These are phyloP conservation scores for Warburgia ugandensis DNA, from an alignment of 164 flowering plant species.

Conservation along the genomic window DNA sequence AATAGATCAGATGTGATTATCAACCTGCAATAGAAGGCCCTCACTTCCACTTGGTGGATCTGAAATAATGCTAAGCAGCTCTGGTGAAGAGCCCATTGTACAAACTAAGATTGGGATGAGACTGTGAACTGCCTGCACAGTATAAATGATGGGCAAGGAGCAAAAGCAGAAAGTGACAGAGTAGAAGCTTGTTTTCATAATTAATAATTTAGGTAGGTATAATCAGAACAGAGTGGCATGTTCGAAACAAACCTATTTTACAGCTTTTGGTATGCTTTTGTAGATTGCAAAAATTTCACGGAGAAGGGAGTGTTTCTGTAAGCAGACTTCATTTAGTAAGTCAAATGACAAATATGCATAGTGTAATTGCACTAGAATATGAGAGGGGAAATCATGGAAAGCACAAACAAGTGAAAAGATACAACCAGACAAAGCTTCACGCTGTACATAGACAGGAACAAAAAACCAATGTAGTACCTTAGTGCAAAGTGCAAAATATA, in stretches of 20 bases:
- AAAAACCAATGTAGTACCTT: constrained; percentile 65
- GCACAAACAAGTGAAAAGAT: no score
- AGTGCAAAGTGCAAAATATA: constrained; percentile 93
- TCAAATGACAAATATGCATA: neutral
- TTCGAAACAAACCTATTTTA: constrained; percentile 53
- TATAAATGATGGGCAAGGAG: constrained; percentile 2
- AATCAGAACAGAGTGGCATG: no score
- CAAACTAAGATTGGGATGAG: constrained; percentile 89
- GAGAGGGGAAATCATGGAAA: no score
- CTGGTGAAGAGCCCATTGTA: constrained; percentile 78
- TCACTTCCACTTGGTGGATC: constrained; percentile 90
- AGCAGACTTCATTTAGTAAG: constrained; percentile 6
- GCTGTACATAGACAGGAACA: no score
- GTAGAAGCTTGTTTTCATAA: no score
- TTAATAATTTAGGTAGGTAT: no score
- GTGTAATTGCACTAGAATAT: no score
- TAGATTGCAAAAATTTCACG: constrained; percentile 70
- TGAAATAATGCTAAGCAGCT: constrained; percentile 74
- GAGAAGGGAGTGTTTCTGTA: constrained; percentile 84
- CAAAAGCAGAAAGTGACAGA: no score
- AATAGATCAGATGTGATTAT: neutral
- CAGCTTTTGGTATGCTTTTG: constrained; percentile 47
- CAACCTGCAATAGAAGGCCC: constrained; percentile 75
- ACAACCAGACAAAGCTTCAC: no score
- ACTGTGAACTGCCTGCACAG: constrained; percentile 73